phyloP scores from a whole-genome alignment of 352 stramenopile genomes.

The Phytophthora foliorum region DNA sequence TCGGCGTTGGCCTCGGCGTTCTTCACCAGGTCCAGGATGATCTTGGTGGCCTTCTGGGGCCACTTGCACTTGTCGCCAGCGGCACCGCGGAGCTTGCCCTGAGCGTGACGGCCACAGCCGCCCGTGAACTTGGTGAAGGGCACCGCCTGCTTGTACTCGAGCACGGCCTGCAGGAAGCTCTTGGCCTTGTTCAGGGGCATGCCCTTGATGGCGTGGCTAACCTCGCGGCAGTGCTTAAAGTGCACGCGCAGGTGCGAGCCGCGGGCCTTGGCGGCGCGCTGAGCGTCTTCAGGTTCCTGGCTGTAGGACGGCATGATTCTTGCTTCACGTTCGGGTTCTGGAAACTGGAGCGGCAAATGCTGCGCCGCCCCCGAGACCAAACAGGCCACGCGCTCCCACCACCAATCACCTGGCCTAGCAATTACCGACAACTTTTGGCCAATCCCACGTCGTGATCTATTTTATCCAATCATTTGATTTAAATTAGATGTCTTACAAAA shows the following conservation, averaged over 20 bases:
- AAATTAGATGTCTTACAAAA: background rate
- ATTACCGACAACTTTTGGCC: slow-evolving; percentile 28
- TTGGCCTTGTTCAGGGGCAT: slow-evolving; percentile 97
- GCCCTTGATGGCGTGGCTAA: slow-evolving; percentile 98
- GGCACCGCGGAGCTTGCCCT: slow-evolving; percentile 96
- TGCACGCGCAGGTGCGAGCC: slow-evolving; percentile 98
- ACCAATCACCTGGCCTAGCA: slow-evolving; percentile 57
- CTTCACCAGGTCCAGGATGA: slow-evolving; percentile 98
- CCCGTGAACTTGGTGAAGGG: slow-evolving; percentile 99
- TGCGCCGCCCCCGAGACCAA: slow-evolving; percentile 21
- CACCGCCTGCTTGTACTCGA: slow-evolving; percentile 98
- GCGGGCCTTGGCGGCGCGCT: slow-evolving; percentile 94
- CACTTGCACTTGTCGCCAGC: slow-evolving; percentile 98
- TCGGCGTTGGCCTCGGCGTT: slow-evolving; percentile 99
- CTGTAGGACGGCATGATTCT: slow-evolving; percentile 90
- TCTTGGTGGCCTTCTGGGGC: slow-evolving; percentile 99
- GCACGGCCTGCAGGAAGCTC: slow-evolving; percentile 96
- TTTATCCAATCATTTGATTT: slow-evolving; percentile 3
- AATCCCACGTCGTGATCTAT: slow-evolving; percentile 6
- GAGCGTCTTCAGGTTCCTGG: slow-evolving; percentile 91
- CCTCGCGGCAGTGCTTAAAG: slow-evolving; percentile 99
- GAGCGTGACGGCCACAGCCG: slow-evolving; percentile 97
- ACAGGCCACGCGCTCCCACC: slow-evolving; percentile 52
- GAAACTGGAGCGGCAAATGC: slow-evolving; percentile 54
- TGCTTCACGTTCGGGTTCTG: slow-evolving; percentile 88